Evolutionary conservation across 2,329 filamentous ascomycete species (phyloP).

Genomic region (Zymoseptoria tritici): DNA sequence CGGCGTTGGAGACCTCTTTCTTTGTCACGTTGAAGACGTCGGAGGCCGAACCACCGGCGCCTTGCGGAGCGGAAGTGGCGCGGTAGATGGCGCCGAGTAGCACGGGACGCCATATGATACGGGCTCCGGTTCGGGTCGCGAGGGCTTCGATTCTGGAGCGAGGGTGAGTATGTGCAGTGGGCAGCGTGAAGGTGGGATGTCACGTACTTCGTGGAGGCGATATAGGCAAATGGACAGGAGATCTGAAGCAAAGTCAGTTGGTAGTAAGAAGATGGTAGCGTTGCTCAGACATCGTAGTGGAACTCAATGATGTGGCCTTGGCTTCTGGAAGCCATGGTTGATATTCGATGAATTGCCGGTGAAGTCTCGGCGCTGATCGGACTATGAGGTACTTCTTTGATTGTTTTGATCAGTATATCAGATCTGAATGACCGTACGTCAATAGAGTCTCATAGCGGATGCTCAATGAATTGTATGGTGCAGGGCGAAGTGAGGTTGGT

Average conservation of each 20-base stretch:
- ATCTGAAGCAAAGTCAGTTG: no score
- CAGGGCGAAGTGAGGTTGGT: neutral
- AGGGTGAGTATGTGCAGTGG: neutral
- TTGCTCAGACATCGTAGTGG: conserved; percentile 16
- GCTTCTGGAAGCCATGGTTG: neutral
- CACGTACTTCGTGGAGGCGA: conserved; percentile 17
- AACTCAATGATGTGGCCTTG: conserved; percentile 13
- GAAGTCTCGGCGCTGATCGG: neutral
- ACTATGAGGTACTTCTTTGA: neutral
- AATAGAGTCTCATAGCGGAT: no score
- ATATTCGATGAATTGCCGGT: neutral
- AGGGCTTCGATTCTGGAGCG: conserved; percentile 14
- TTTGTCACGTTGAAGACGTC: conserved; percentile 21
- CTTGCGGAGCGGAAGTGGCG: conserved; percentile 18
- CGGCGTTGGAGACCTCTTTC: conserved; percentile 14
- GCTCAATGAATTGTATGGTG: neutral
- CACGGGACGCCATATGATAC: conserved; percentile 16
- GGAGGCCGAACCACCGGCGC: conserved; percentile 18
- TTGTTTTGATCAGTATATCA: neutral
- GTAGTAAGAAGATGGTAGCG: neutral
- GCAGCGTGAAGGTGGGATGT: neutral
- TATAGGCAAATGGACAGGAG: conserved; percentile 19
- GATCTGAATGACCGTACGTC: no score
- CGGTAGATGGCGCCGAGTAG: conserved; percentile 21
- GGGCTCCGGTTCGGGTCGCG: conserved; percentile 13